Evolutionary conservation across 2,329 filamentous ascomycete genomes (phyloP), one percentile per base, ranked within the genome.

Genomic region (Periconia digitata): DNA sequence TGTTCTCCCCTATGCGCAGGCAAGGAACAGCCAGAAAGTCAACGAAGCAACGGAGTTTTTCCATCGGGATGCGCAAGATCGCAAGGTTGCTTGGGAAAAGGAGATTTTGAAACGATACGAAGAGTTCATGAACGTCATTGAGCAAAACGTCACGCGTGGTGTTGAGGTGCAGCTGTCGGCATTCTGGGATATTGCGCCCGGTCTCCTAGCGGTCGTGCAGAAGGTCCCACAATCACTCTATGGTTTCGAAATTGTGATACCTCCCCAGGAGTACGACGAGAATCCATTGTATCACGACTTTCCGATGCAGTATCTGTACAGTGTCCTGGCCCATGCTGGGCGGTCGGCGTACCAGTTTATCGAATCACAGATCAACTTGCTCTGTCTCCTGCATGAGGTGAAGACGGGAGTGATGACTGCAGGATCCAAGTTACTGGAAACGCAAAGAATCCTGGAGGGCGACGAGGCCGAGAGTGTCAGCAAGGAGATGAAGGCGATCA

Each of bases 291-390:
- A 96, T 68, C 80, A 82, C 55, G 76, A 83, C 1, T 89, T 90
- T 64, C 94, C 94, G 10, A 73, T 96, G 66, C 90, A 96, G 72
- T 97, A 99, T 68, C 80, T 99, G 0, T 94, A 91, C 70, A 87
- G 85, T 40, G 76, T 97, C 20, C 79, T 99, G 8, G 82, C 86
- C 6, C 92, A 97, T 63, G 87, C 91, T 0, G 90, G 95, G 69
- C 95, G 94, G 75, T 92, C 87, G 60, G 92, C 90, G 8, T 95
- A 96, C 64, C 94, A 97, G 70, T 97, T 96, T 72, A 96, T 97
- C 63, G 94, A 97, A 75, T 88, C 85, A 6, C 92, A 97, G 75
- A 92, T 85, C 23, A 96, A 96, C 64, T 77, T 96, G 27, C 79
- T 96, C 20, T 97, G 92, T 64, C 77, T 97, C 32, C 74, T 96